Conservation (phyloP, 495 filamentous ascomycete genomes). For the Podospora bellae-mahoneyi region DNA sequence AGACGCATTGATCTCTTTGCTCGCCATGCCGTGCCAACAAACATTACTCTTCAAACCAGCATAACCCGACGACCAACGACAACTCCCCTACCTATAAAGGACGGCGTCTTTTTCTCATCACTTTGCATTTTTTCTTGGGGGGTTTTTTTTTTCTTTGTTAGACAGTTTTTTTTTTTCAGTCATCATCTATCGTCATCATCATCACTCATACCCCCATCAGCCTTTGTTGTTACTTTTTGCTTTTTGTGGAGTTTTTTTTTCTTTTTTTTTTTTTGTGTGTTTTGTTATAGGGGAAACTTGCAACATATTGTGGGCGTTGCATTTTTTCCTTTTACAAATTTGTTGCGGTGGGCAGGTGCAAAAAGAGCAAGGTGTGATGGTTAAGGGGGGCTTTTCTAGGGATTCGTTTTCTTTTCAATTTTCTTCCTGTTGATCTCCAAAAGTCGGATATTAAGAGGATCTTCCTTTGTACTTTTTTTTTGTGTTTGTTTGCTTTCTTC, state of each 20-base stretch:
- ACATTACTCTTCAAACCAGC: conserved; percentile 2
- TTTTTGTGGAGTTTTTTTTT: neutral
- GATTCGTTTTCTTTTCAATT: neutral
- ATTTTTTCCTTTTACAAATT: neutral
- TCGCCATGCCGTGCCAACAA: neutral
- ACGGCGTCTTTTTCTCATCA: conserved; percentile 3
- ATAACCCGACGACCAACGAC: conserved; percentile 27
- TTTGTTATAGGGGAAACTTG: neutral
- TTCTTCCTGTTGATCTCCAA: neutral
- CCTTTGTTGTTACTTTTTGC: neutral
- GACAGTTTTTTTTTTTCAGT: neutral
- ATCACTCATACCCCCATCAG: neutral
- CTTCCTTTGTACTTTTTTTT: neutral
- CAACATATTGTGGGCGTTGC: neutral
- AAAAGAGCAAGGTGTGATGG: neutral
- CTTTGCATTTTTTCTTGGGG: neutral
- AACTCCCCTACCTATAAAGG: conserved; percentile 11
- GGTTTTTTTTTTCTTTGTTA: neutral
- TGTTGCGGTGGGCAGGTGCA: neutral
- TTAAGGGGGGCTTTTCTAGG: neutral
- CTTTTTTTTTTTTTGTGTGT: no score
- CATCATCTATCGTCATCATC: neutral
- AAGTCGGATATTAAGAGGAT: neutral
- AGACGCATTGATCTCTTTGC: conserved; percentile 13
- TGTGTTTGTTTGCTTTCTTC: neutral